phyloP scores from a whole-genome alignment of 1,284 basidiomycete genomes.

The Volvariella surrecta region DNA sequence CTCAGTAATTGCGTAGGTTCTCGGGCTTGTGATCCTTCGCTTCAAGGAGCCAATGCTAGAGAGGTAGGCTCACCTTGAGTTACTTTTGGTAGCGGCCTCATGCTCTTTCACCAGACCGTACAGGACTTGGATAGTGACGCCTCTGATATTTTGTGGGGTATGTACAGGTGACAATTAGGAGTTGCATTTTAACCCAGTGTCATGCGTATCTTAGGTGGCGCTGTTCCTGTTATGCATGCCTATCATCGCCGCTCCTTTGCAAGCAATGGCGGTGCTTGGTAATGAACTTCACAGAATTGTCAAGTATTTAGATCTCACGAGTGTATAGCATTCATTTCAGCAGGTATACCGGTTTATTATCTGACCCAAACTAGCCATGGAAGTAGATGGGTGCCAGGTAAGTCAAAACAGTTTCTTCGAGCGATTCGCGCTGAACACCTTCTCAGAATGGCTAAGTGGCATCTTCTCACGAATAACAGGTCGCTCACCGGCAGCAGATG shows the following conservation, averaged over 20 bases:
- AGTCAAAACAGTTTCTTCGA: neutral
- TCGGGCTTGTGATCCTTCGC: constrained; percentile 83
- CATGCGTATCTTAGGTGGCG: constrained; percentile 51
- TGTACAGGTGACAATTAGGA: constrained; percentile 20
- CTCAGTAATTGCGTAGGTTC: constrained; percentile 41
- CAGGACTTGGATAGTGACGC: constrained; percentile 86
- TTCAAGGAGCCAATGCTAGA: constrained; percentile 88
- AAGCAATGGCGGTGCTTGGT: constrained; percentile 85
- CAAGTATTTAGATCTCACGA: constrained; percentile 1
- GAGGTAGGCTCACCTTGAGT: constrained; percentile 34
- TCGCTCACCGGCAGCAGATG: constrained; percentile 41
- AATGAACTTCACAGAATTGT: neutral
- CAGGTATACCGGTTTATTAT: constrained; percentile 82
- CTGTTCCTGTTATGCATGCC: constrained; percentile 94
- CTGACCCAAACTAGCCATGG: constrained; percentile 53
- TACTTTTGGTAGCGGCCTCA: constrained; percentile 1
- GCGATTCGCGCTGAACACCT: neutral
- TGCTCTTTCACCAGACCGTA: constrained; percentile 60
- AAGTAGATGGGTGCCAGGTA: constrained; percentile 9
- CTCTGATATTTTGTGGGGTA: constrained; percentile 85
- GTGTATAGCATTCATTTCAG: constrained; percentile 52
- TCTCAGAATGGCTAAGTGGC: constrained; percentile 34
- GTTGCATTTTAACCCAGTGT: neutral
- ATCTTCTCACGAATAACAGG: constrained; percentile 39
- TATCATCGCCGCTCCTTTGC: constrained; percentile 85